Evolutionary conservation across 768 basidiomycete genomes (phyloP), one percentile per base, ranked within the genome.

Genomic region (Cytidiella melzeri): DNA sequence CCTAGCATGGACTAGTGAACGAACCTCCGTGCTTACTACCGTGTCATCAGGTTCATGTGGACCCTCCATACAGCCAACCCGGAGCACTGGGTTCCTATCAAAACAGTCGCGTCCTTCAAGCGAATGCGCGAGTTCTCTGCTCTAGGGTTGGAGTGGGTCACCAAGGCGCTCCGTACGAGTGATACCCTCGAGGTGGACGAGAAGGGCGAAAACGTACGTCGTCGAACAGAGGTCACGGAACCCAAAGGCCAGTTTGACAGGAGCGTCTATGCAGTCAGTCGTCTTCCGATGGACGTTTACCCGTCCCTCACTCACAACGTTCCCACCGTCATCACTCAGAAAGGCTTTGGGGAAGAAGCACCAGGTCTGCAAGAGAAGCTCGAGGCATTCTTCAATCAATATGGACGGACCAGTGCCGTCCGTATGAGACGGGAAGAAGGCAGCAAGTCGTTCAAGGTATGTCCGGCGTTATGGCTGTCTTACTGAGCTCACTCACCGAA

Each of bases 31-130:
- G 26, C 12, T 55, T 57, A 46, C 66, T n/a, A n/a, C n/a, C n/a
- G n/a, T n/a, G n/a, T n/a, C n/a, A n/a, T 63, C 60, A 92, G 91
- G 69, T 96, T 93, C 74, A 92, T 96, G 88, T 97, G 92, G 92
- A 82, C 87, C 3, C 69, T 94, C 41, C 83, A 95, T 64, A 80
- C 82, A 21, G 83, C 85, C 54, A 84, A 83, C 55, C 72, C 78
- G 1, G 84, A 89, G 37, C 91, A 96, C 60, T 98, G 92, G 92
- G 80, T 97, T 4, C 83, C 93, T 1, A 76, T 98, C 62, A 70
- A 83, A 47, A 90, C 85, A 2, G 80, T 98, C 49, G 76, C 87
- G 5, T 93, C 91, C 5, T 98, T 97, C 81, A 94, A 94, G 67
- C 87, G 93, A 53, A 97, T 97, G 94, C 74, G 79, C 36, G 86